Conservation (phyloP, 2,329 filamentous ascomycete species). For the Calonectria pseudoreteaudii region DNA sequence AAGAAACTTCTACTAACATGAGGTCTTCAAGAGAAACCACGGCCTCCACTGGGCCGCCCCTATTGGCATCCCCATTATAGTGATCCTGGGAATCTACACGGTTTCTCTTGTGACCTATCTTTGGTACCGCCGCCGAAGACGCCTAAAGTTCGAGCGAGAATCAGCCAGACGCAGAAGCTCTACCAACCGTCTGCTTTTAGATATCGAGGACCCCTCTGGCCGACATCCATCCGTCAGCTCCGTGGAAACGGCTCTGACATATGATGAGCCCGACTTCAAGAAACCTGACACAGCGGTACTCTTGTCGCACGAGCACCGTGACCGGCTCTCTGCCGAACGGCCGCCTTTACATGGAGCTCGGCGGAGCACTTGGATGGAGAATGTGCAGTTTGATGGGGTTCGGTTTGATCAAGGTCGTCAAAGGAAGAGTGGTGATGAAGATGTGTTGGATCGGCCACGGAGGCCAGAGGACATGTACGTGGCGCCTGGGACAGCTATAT, state of each 20-base stretch:
- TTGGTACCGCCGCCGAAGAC: conserved; percentile 42
- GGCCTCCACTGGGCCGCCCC: conserved; percentile 43
- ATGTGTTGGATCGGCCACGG: neutral
- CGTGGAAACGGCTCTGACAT: conserved; percentile 34
- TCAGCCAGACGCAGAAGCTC: neutral
- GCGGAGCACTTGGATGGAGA: conserved; percentile 7
- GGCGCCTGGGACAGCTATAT: conserved; percentile 24
- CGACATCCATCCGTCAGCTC: conserved; percentile 40
- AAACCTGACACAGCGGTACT: conserved; percentile 27
- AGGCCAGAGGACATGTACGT: conserved; percentile 16
- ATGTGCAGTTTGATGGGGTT: conserved; percentile 11
- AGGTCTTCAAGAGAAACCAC: conserved; percentile 32
- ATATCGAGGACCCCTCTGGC: conserved; percentile 26
- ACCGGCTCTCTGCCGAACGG: neutral
- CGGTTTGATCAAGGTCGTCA: conserved; percentile 11
- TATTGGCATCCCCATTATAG: conserved; percentile 45
- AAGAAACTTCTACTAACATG: neutral
- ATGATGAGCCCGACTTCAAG: conserved; percentile 32
- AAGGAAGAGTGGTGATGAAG: neutral
- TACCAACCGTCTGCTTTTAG: conserved; percentile 10
- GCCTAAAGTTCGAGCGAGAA: conserved; percentile 33
- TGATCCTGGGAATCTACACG: conserved; percentile 46
- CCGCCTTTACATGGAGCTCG: neutral
- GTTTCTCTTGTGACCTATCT: conserved; percentile 44
- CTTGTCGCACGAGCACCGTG: conserved; percentile 3